phyloP scores from a whole-genome alignment of 177 flowering plant species.

The Vitis hybrid region DNA sequence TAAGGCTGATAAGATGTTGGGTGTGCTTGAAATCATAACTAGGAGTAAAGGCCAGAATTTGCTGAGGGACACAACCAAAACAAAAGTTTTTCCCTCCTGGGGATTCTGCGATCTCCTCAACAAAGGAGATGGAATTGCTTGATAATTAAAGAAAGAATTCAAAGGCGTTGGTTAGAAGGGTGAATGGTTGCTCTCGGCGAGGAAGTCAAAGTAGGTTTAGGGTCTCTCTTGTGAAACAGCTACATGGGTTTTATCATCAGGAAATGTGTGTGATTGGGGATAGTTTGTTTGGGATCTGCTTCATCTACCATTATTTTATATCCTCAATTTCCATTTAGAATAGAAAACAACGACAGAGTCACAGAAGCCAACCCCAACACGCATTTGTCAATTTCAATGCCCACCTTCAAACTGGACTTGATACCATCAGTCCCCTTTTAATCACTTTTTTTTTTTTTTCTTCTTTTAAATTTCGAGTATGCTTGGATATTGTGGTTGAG shows the following conservation, averaged over 20 bases:
- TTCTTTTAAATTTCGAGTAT: too few relatives aligned
- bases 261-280: too few relatives aligned
- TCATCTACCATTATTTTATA: too few relatives aligned
- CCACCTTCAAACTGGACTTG: too few relatives aligned
- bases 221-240: conserved; percentile 5
- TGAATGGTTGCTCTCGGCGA: conserved; percentile 17
- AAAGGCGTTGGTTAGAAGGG: conserved; percentile 1
- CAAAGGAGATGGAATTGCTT: not conserved
- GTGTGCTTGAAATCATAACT: not conserved
- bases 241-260: not conserved
- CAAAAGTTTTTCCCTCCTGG: not conserved
- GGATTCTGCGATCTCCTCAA: conserved; percentile 1
- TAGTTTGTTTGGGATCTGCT: too few relatives aligned
- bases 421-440: too few relatives aligned
- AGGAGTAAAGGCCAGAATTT: conserved; percentile 4
- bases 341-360: too few relatives aligned
- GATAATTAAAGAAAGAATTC: not conserved
- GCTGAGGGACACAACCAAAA: conserved; percentile 2
- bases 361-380: too few relatives aligned
- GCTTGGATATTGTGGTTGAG: too few relatives aligned
- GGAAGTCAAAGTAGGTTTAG: conserved; percentile 11
- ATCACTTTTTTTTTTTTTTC: too few relatives aligned
- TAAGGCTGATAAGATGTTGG: conserved; percentile 1
- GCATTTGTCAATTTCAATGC: too few relatives aligned
- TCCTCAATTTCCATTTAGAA: too few relatives aligned